Base-by-base conservation (phyloP, 805 yeast species). In the Metschnikowia matae region DNA sequence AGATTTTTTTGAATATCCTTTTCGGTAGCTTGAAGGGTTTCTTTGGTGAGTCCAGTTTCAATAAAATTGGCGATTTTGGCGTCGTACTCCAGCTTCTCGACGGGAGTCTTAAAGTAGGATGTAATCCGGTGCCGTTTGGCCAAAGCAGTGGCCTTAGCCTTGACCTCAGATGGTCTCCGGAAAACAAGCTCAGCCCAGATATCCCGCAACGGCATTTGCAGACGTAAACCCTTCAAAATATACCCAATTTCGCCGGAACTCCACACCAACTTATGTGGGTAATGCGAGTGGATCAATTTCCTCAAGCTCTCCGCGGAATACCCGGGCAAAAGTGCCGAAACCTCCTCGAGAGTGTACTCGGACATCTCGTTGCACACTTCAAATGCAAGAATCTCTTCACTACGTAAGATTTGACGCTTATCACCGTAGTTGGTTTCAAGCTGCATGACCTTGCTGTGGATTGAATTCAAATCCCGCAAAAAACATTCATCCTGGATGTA, bases 11-110 rank as follows among this genome's bases (percentile, higher is more conserved):
- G 45, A 14, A 46, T 44, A 10, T 44, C 42, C n/a, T 51, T 47
- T 7, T 64, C 61, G 21, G 56, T 61, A 5, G 45, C 41, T 23
- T 52, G 47, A 6, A 64, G 44, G 2, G 57, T 52, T 1, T 49
- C 34, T 21, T 39, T 40, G 14, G 65, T 59, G 38, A 64, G 54
- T 48, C 65, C 67, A 5, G 44, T 48, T 1, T 48, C 21, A 17
- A 62, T 53, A 41, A 59, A 51, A 32, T 13, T 18, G 10, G 41
- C 48, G n/a, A 59, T 47, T 10, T 15, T 33, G 17, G 49, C 51
- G 34, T 43, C 40, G 45, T 57, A 54, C n/a, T 40, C 54, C n/a
- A 6, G 29, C 26, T 46, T 38, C 38, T 46, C 48, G 17, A 45
- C 31, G 13, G 53, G n/a, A 11, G 35, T 31, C 32, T 29, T 41